phyloP scores from a whole-genome alignment of 1,139 yeast genomes.

The Magnusiomyces sp. region DNA sequence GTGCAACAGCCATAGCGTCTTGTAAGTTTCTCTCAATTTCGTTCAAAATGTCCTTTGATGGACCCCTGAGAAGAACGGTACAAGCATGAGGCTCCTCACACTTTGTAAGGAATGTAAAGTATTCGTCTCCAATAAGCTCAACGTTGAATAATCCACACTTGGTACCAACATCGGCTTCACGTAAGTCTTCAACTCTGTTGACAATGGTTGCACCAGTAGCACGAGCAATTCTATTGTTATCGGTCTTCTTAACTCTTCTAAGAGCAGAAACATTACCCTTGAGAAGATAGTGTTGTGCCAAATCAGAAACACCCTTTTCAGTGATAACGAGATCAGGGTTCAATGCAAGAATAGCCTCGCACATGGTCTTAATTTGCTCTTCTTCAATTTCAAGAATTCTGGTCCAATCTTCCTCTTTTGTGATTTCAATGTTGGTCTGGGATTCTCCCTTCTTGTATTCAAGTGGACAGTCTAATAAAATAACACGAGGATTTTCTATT shows the following conservation, averaged over 20 bases:
- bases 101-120: conserved; percentile 76
- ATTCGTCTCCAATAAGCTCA: conserved; percentile 95
- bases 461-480: conserved; percentile 88
- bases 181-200: conserved; percentile 88
- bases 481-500: conserved; percentile 80
- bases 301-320: conserved; percentile 96
- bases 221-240: conserved; percentile 92
- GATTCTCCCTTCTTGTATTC: conserved; percentile 99
- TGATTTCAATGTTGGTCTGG: conserved; percentile 94
- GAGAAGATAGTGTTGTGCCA: conserved; percentile 92
- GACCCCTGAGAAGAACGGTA: conserved; percentile 87
- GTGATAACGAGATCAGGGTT: conserved; percentile 94
- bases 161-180: conserved; percentile 82
- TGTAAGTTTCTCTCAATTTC: conserved; percentile 96
- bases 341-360: conserved; percentile 75
- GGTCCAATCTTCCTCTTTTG: conserved; percentile 95
- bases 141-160: conserved; percentile 87
- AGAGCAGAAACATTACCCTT: conserved; percentile 91
- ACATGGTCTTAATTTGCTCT: conserved; percentile 84
- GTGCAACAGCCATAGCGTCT: conserved; percentile 97
- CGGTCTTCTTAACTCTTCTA: conserved; percentile 92
- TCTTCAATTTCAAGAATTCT: conserved; percentile 94
- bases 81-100: conserved; percentile 89
- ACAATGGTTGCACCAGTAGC: conserved; percentile 98
- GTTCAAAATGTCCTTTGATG: conserved; percentile 91